A percentile compares a stretch with the other conserved stretches of the same genome.
These are phyloP conservation scores for Ceraceosorus guamensis DNA, from an alignment of 1,284 basidiomycete species.

Conservation along the genomic window DNA sequence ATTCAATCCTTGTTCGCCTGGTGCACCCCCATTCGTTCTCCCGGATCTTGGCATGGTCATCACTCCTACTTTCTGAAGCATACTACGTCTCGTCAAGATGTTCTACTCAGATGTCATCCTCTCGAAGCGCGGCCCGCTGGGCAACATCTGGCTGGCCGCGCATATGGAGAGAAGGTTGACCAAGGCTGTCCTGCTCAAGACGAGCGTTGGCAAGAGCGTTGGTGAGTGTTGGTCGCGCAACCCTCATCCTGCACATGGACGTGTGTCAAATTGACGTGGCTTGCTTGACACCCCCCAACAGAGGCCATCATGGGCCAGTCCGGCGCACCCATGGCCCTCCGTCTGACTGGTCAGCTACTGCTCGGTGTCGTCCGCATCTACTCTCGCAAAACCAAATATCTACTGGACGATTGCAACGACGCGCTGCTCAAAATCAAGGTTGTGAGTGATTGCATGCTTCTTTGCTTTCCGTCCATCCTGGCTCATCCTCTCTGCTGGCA, in stretches of 20 bases:
- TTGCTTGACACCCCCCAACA: slow-evolving; percentile 4
- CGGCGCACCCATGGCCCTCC: slow-evolving; percentile 75
- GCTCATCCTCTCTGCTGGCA: not conserved
- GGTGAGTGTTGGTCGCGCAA: slow-evolving; percentile 58
- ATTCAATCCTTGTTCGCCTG: too few relatives aligned
- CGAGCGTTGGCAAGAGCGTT: slow-evolving; percentile 86
- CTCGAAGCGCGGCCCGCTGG: slow-evolving; percentile 83
- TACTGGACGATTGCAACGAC: slow-evolving; percentile 95
- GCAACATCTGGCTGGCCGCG: slow-evolving; percentile 95
- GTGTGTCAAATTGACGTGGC: not conserved
- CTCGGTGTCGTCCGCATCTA: slow-evolving; percentile 96
- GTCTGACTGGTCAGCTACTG: slow-evolving; percentile 86
- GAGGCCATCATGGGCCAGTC: slow-evolving; percentile 65
- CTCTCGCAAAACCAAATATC: slow-evolving; percentile 92
- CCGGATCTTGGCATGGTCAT: too few relatives aligned
- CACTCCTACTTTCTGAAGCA: too few relatives aligned
- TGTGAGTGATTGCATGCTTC: slow-evolving; percentile 53
- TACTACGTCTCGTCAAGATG: too few relatives aligned
- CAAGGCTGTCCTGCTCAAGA: slow-evolving; percentile 85
- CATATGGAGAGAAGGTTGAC: slow-evolving; percentile 97
- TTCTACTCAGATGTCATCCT: slow-evolving; percentile 89
- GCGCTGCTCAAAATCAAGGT: slow-evolving; percentile 90
- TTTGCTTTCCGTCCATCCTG: not conserved
- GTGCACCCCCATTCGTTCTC: too few relatives aligned
- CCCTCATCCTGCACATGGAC: slow-evolving; percentile 3